phyloP scores from a whole-genome alignment of 1,139 yeast species.

The Nakaseomyces uthaithaninus region DNA sequence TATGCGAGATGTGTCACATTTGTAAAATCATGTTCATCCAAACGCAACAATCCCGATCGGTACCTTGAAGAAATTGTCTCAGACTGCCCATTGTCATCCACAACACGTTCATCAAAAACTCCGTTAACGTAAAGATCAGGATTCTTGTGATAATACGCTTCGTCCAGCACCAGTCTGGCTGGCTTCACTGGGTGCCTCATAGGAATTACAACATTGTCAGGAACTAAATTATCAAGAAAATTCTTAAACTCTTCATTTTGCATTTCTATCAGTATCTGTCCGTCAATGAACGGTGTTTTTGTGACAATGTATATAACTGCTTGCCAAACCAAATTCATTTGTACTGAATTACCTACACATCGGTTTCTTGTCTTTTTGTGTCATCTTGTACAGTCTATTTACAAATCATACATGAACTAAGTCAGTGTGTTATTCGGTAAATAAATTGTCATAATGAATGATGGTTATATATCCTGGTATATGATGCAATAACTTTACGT shows the following conservation, averaged over 20 bases:
- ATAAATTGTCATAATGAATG: too few species aligned
- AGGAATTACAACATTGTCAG: slow-evolving; percentile 13
- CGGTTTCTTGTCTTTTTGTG: too few species aligned
- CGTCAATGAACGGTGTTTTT: not conserved
- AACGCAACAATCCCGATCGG: slow-evolving; percentile 18
- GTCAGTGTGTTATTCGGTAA: too few species aligned
- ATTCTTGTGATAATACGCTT: slow-evolving; percentile 12
- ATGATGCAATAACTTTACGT: too few species aligned
- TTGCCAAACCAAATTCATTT: too few species aligned
- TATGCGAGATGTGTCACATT: slow-evolving; percentile 78
- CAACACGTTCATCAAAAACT: slow-evolving; percentile 12
- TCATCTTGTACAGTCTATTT: too few species aligned
- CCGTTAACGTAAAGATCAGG: slow-evolving; percentile 17
- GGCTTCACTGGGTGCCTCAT: slow-evolving; percentile 8
- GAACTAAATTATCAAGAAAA: slow-evolving; percentile 14
- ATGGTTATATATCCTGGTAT: too few species aligned
- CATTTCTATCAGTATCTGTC: too few species aligned
- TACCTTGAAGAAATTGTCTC: slow-evolving; percentile 15
- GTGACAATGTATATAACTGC: not conserved
- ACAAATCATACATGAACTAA: too few species aligned
- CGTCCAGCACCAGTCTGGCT: slow-evolving; percentile 15
- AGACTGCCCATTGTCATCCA: slow-evolving; percentile 14
- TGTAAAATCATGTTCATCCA: slow-evolving; percentile 27
- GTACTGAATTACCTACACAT: too few species aligned
- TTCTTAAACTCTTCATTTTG: slow-evolving; percentile 2